phyloP scores from a whole-genome alignment of 768 basidiomycete genomes.

The Phanerodontia chrysosporium region DNA sequence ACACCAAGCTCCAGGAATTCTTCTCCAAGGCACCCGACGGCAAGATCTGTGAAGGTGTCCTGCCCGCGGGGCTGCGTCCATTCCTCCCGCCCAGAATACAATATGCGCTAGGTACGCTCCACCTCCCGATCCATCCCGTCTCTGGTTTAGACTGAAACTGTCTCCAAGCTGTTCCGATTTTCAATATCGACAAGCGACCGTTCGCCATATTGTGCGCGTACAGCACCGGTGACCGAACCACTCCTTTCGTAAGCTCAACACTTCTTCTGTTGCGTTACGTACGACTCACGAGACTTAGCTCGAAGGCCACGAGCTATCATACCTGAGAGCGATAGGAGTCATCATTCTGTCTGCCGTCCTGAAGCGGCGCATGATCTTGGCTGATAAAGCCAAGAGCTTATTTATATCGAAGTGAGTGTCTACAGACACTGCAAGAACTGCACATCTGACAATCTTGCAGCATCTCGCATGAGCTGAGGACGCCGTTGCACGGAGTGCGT shows the following conservation, averaged over 20 bases:
- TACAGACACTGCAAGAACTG: too few species aligned
- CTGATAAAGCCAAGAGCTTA: constrained; percentile 89
- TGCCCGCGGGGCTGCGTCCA: constrained; percentile 77
- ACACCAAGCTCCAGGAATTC: constrained; percentile 69
- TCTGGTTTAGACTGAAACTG: constrained; percentile 7
- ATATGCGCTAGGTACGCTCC: constrained; percentile 75
- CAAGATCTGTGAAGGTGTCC: constrained; percentile 80
- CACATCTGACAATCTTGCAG: constrained; percentile 31
- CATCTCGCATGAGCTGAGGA: constrained; percentile 88
- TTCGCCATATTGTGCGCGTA: constrained; percentile 91
- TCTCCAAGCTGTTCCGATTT: constrained; percentile 76
- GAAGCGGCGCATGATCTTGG: constrained; percentile 88
- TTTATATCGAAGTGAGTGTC: constrained; percentile 82
- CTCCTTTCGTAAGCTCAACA: constrained; percentile 62
- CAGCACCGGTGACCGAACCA: constrained; percentile 75
- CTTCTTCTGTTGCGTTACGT: not conserved
- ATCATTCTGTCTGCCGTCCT: constrained; percentile 92
- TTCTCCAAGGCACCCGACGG: constrained; percentile 81
- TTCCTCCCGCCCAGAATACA: constrained; percentile 80
- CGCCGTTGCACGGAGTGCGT: constrained; percentile 84
- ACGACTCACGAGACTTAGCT: constrained; percentile 38
- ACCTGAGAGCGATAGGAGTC: constrained; percentile 88
- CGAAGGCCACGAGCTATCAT: constrained; percentile 88
- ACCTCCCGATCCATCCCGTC: not conserved
- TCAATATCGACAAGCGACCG: constrained; percentile 88